Evolutionary conservation across 805 yeast species (phyloP), one percentile per base, ranked within the genome.

Genomic region (Wickerhamomyces bisporus): DNA sequence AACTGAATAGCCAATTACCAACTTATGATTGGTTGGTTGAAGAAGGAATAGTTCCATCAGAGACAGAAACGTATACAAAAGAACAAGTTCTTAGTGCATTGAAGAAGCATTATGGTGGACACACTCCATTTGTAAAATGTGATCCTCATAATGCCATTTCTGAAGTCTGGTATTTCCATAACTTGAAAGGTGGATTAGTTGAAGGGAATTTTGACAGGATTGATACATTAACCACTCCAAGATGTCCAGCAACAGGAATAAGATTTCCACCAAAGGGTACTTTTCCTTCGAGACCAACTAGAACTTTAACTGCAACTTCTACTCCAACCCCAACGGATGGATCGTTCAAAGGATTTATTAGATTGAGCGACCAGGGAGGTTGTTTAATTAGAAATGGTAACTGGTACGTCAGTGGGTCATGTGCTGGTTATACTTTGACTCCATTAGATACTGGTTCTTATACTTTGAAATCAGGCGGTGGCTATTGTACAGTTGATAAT

Each of bases 91-190:
- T 42, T 6, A 26, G 31, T 13, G 45, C 40, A 0, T 33, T 47
- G 23, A 32, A 30, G 2, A 17, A 34, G 19, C 39, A 42, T 16
- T 44, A 34, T 16, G 48, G 48, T 10, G 42, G 37, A 9, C 10
- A 21, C 10, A 35, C 30, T 6, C 48, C 48, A 28, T 44, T 44
- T 40, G 36, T 47, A 33, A 34, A 33, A n/a, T 47, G 50, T 37
- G 50, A 47, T 29, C 17, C 36, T 11, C 33, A 33, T 18, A 37
- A 36, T 21, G 46, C 45, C 11, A 26, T 47, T 8, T 10, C 35
- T 21, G 50, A 47, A 25, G 41, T 47, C 26, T 44, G 50, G 50
- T 47, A 47, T 40, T 47, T n/a, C 38, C 41, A 31, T 17, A 31
- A 32, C 20, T 36, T 27, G 15, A 24, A 26, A 9, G 36, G 35